A percentile compares a stretch with the other conserved stretches of the same genome.
These are phyloP conservation scores for Dothideomycetes sp. DNA, from an alignment of 2,329 filamentous ascomycete species.

Conservation along the genomic window DNA sequence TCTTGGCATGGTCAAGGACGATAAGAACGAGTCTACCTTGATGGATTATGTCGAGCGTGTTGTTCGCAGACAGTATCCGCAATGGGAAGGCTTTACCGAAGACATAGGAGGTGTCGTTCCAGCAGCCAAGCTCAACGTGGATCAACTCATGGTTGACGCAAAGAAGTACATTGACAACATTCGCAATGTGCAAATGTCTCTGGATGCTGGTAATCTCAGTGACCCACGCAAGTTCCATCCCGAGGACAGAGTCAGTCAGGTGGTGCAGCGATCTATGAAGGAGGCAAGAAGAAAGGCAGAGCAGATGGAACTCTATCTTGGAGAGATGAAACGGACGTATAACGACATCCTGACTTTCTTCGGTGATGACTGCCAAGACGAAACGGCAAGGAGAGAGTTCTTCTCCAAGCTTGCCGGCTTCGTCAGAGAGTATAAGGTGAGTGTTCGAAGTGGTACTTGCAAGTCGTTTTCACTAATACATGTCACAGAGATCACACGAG, in stretches of 20 bases:
- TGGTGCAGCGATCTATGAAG: constrained; percentile 92
- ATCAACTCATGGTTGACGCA: constrained; percentile 78
- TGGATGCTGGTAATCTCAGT: constrained; percentile 88
- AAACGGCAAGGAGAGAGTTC: constrained; percentile 89
- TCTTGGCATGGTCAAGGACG: constrained; percentile 95
- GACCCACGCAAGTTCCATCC: constrained; percentile 98
- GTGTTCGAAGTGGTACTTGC: too few relatives aligned
- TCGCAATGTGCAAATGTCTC: constrained; percentile 81
- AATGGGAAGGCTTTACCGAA: constrained; percentile 81
- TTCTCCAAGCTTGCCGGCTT: constrained; percentile 89
- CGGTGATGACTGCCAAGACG: constrained; percentile 84
- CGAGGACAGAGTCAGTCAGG: constrained; percentile 83
- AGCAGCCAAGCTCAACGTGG: constrained; percentile 87
- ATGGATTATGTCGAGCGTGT: constrained; percentile 94
- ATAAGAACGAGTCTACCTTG: constrained; percentile 95
- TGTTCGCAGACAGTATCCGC: constrained; percentile 89
- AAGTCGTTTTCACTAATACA: too few relatives aligned
- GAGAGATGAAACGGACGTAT: constrained; percentile 84
- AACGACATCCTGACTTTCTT: constrained; percentile 96
- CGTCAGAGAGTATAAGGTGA: constrained; percentile 79
- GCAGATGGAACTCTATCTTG: constrained; percentile 86
- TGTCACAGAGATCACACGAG: constrained; percentile 64
- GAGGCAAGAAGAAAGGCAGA: constrained; percentile 92
- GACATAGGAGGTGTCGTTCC: constrained; percentile 74
- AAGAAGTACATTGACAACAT: constrained; percentile 92